Percentiles rank a stretch among this genome's conserved stretches.
Evolutionary conservation across 2,329 filamentous ascomycete genomes (phyloP).

Genomic region (Colletotrichum tofieldiae): DNA sequence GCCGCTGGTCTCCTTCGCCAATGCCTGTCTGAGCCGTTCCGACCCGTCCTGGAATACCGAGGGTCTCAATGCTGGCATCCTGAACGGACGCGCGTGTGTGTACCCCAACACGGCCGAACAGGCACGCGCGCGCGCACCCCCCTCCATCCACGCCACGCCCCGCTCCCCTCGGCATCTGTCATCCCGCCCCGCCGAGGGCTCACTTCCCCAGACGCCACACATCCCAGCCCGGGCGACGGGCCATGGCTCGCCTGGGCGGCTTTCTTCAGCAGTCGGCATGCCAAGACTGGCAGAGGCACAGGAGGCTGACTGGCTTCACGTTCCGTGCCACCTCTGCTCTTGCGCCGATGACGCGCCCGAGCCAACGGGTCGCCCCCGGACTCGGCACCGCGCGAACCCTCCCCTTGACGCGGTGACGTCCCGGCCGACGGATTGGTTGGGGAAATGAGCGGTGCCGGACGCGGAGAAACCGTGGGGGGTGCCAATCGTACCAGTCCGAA

Average conservation of each 20-base stretch:
- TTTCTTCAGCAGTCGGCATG: no score
- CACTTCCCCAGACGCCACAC: slow-evolving; percentile 2
- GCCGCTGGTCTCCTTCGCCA: neutral
- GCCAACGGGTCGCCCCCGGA: neutral
- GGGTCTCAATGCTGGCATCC: neutral
- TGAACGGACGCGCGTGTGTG: neutral
- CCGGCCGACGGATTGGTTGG: neutral
- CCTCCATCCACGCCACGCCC: neutral
- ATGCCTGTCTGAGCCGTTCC: neutral
- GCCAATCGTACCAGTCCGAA: neutral
- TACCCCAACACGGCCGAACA: no score
- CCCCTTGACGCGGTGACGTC: neutral
- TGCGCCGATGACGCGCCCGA: neutral
- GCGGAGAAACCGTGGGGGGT: neutral
- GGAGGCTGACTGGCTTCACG: neutral
- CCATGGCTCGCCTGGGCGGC: no score
- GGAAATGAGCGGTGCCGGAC: neutral
- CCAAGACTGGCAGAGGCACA: no score
- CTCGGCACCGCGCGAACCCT: neutral
- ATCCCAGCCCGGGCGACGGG: no score
- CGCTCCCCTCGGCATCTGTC: neutral
- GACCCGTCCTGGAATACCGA: neutral
- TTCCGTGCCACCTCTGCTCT: neutral
- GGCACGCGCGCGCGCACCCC: neutral
- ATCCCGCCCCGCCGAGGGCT: slow-evolving; percentile 1